Evolutionary conservation across 2,329 filamentous ascomycete genomes (phyloP), one percentile per base, ranked within the genome.

Genomic region (Aspergillus candidus): DNA sequence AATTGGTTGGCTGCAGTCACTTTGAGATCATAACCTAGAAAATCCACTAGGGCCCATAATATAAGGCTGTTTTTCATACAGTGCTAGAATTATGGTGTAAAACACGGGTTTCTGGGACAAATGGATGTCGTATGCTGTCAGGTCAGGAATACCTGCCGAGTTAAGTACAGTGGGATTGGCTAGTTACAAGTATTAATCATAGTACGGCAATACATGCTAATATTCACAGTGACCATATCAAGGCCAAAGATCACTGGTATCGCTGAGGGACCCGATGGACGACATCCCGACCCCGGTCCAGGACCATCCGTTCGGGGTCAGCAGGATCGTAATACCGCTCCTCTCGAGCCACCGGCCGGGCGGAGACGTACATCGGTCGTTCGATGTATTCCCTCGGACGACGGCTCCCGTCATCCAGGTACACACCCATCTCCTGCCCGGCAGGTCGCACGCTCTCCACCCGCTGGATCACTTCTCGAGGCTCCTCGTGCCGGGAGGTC

Each of bases 311-410:
- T 29, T 57, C 54, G n/a, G 57, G 54, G 13, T 63, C 66, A 14
- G 64, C 60, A 32, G 53, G 58, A 27, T 65, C 63, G 50, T 66
- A 69, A 39, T 65, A 69, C 38, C 60, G 57, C 43, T 64, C 58
- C 31, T 65, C 65, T 37, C 63, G 55, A 14, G 55, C 36, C 35
- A 60, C 43, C 27, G 53, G 53, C 60, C 71, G 51, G 60, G 64
- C 46, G 59, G 65, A 40, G 51, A 63, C 50, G 70, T 73, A 56
- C 55, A 72, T 52, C 56, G 61, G 63, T 27, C 59, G 60, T 41
- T 69, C 66, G 42, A 63, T 62, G 57, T 80, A 80, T 41, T 79
- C 76, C 38, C 72, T 63, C 15, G 70, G 63, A 17, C 65, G 60
- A 32, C 62, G 56, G 4, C 48, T 41, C 7, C 62, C 64, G n/a